Base-by-base conservation (phyloP, 2,329 filamentous ascomycete genomes). In the Sporothrix globosa region DNA sequence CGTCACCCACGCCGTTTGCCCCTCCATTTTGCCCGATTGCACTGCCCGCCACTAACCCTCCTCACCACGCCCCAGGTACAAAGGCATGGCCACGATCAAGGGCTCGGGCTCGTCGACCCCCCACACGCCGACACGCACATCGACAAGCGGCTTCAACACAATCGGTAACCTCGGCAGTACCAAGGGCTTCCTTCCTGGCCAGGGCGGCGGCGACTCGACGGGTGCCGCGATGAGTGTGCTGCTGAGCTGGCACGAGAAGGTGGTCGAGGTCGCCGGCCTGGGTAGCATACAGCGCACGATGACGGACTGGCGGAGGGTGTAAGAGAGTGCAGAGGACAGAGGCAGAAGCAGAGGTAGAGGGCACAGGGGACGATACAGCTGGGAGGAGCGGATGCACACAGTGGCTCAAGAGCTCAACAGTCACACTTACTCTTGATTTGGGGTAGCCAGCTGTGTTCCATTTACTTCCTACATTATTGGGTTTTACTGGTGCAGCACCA, bases 201-300 rank as follows among this genome's bases (percentile, higher is more conserved):
- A 9, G 84, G 83, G 34, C 10, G 78, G 83, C 50, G 87, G 83
- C 78, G 88, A 90, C 78, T 91, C 92, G 61, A 90, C 92, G 73
- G 92, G 92, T 48, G 90, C 93, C 70, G 91, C 91, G 69, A 98
- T 98, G 96, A 98, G 96, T 78, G 96, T 99, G 67, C 81, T 99
- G 78, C 84, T 99, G 75, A 97, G 93, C 82, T 99, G 96, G 96
- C 96, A 99, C 79, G 96, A 99, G 85, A 99, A 97, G 87, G 87
- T 97, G 73, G 93, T 98, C 4, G 96, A 99, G 77, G 90, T 97
- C 77, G 92, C 93, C 50, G 96, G 96, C 30, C 85, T 93, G 75
- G 96, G 96, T 58, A 93, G 92, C 80, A 96, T 99, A 81, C 92
- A 93, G 73, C 88, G 96, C 76, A 93, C 93, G 75, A 97, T 99